Conservation (phyloP, 352 stramenopile species). For the Hyaloperonospora brassicae region DNA sequence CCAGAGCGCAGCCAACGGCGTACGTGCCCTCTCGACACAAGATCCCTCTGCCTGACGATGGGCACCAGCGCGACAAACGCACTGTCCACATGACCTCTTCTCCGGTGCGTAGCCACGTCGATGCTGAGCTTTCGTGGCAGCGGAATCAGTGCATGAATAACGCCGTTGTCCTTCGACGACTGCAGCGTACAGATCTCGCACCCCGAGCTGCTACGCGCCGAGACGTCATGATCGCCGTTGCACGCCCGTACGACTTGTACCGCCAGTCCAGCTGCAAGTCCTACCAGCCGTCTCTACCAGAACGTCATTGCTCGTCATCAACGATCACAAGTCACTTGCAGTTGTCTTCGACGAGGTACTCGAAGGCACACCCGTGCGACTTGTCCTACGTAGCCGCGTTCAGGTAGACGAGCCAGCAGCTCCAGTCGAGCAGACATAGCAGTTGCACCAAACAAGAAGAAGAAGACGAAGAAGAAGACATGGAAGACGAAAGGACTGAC, state of each 20-base stretch:
- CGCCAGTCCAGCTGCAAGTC: constrained; percentile 2
- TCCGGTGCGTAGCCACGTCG: constrained; percentile 22
- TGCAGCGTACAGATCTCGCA: constrained; percentile 14
- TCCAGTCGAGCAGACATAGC: neutral
- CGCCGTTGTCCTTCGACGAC: constrained; percentile 24
- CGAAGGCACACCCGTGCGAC: constrained; percentile 35
- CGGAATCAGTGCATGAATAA: constrained; percentile 34
- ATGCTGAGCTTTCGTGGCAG: constrained; percentile 16
- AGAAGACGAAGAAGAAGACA: too few species aligned
- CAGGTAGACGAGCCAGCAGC: constrained; percentile 21
- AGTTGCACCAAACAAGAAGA: neutral
- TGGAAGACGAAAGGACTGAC: too few species aligned
- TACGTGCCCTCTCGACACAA: constrained; percentile 7
- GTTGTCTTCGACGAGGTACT: constrained; percentile 21
- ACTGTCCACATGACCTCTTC: constrained; percentile 9
- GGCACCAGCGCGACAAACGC: neutral
- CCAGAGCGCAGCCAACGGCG: constrained; percentile 17
- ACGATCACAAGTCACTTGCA: constrained; percentile 1
- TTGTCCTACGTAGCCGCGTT: constrained; percentile 49
- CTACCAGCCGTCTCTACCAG: neutral
- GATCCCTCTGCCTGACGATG: constrained; percentile 3
- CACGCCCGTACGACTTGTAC: constrained; percentile 11
- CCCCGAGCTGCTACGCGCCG: constrained; percentile 7
- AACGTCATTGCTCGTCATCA: neutral
- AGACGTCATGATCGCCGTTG: constrained; percentile 12